A percentile compares a stretch with the other conserved stretches of the same genome.
These are phyloP conservation scores for Tuber indicum DNA, from an alignment of 495 filamentous ascomycete species.

Conservation along the genomic window DNA sequence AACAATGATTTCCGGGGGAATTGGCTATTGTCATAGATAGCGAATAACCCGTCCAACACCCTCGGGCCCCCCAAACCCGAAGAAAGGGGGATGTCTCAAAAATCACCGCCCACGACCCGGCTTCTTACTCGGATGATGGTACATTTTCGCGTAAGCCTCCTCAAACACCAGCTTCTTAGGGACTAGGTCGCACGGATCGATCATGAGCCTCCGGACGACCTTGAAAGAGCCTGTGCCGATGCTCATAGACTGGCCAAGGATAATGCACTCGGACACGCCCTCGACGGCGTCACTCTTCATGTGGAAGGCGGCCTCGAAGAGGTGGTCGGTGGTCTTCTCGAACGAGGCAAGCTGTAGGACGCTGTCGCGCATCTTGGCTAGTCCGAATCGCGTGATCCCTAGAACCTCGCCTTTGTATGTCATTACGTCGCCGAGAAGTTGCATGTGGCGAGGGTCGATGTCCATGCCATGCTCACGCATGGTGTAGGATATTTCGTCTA, in stretches of 20 bases:
- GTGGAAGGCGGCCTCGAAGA: constrained; percentile 87
- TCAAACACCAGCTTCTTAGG: constrained; percentile 68
- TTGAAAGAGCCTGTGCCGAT: constrained; percentile 89
- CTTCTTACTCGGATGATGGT: constrained; percentile 7
- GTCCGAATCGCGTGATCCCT: constrained; percentile 94
- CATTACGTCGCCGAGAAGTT: constrained; percentile 97
- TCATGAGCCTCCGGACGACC: constrained; percentile 67
- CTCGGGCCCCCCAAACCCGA: not conserved
- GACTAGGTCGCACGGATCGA: constrained; percentile 58
- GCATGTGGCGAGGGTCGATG: constrained; percentile 98
- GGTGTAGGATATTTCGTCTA: constrained; percentile 41
- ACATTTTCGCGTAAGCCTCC: constrained; percentile 45
- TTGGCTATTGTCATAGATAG: not conserved
- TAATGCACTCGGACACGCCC: constrained; percentile 94
- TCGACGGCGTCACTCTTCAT: constrained; percentile 85
- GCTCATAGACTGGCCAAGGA: constrained; percentile 89
- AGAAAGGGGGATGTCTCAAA: not conserved
- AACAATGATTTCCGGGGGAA: not conserved
- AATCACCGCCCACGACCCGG: not conserved
- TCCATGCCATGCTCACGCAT: constrained; percentile 57
- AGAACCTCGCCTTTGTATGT: constrained; percentile 96
- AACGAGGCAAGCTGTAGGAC: constrained; percentile 94
- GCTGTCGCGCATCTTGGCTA: constrained; percentile 93
- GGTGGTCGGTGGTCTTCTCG: constrained; percentile 96
- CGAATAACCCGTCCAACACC: not conserved